These are phyloP conservation scores for Calonectria pseudoreteaudii DNA, from an alignment of 2,329 filamentous ascomycete genomes.

Conservation along the genomic window DNA sequence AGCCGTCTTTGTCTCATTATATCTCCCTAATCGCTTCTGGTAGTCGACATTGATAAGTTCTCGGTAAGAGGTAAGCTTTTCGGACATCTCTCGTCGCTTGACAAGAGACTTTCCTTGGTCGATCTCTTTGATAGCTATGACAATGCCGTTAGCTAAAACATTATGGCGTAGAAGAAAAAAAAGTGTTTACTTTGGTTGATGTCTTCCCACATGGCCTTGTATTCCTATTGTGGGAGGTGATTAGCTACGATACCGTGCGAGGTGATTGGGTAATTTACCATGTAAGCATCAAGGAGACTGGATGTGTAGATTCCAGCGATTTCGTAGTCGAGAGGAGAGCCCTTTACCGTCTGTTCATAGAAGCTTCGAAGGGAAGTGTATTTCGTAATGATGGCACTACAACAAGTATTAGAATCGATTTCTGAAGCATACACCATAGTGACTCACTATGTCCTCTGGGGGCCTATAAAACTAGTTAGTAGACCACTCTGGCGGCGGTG, in stretches of 20 bases:
- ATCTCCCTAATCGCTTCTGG: not conserved
- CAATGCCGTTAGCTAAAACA: not conserved
- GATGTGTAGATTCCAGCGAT: constrained; percentile 21
- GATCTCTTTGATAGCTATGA: not conserved
- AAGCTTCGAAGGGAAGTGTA: constrained; percentile 15
- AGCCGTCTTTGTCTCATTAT: not conserved
- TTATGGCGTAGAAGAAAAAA: not conserved
- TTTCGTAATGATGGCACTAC: constrained; percentile 21
- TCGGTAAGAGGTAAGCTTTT: not conserved
- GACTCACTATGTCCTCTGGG: constrained; percentile 14
- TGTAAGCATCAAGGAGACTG: constrained; percentile 16
- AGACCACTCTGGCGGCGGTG: not conserved
- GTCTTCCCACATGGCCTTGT: constrained; percentile 8
- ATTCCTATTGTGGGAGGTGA: not conserved
- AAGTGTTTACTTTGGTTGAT: constrained; percentile 4
- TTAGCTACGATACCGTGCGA: not conserved
- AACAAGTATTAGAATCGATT: not conserved
- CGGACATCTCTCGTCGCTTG: not conserved
- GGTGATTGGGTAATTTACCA: not conserved
- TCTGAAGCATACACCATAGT: not conserved
- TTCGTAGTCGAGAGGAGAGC: constrained; percentile 25
- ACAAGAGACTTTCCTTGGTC: not conserved
- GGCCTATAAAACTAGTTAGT: not conserved
- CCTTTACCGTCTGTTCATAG: constrained; percentile 8
- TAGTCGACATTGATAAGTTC: not conserved